Percentiles rank a stretch among this genome's conserved stretches.
These are phyloP conservation scores for Sporisorium scitamineum DNA, from an alignment of 1,284 basidiomycete genomes.

Conservation along the genomic window DNA sequence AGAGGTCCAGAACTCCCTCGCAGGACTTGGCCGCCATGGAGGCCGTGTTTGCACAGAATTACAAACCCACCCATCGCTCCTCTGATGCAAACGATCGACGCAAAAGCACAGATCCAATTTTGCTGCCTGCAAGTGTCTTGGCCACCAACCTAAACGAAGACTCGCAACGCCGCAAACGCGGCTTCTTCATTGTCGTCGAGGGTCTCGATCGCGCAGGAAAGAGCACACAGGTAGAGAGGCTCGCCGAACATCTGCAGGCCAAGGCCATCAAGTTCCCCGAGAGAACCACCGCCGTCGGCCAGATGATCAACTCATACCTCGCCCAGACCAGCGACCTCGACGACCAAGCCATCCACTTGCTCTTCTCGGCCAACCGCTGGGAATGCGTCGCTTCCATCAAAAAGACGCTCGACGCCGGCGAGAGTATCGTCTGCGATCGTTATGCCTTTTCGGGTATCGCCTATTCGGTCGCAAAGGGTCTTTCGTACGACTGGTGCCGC, in stretches of 20 bases:
- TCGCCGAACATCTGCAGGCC: conserved; percentile 50
- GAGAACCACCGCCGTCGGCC: conserved; percentile 88
- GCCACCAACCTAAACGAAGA: conserved; percentile 3
- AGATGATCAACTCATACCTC: conserved; percentile 93
- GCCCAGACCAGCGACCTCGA: conserved; percentile 84
- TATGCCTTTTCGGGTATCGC: conserved; percentile 98
- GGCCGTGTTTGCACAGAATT: conserved; percentile 34
- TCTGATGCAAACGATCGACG: conserved; percentile 22
- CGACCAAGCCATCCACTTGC: conserved; percentile 89
- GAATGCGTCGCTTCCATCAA: conserved; percentile 72
- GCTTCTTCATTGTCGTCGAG: conserved; percentile 66
- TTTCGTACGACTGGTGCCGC: conserved; percentile 81
- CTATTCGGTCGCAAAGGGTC: conserved; percentile 86
- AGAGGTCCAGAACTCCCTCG: conserved; percentile 40
- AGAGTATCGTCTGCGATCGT: conserved; percentile 86
- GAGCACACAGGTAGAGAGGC: conserved; percentile 64
- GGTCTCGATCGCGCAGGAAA: conserved; percentile 68
- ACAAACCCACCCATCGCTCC: conserved; percentile 4
- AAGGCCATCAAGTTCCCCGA: conserved; percentile 73
- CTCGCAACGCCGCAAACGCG: conserved; percentile 42
- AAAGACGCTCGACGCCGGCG: conserved; percentile 76
- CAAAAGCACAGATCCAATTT: conserved; percentile 19
- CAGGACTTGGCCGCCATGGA: conserved; percentile 50
- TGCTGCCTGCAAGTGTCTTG: neutral
- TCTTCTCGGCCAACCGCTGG: conserved; percentile 98